Evolutionary conservation across 192 early-diverging fungal genomes (phyloP), one percentile per base, ranked within the genome.

Genomic region (Mortierella antarctica): DNA sequence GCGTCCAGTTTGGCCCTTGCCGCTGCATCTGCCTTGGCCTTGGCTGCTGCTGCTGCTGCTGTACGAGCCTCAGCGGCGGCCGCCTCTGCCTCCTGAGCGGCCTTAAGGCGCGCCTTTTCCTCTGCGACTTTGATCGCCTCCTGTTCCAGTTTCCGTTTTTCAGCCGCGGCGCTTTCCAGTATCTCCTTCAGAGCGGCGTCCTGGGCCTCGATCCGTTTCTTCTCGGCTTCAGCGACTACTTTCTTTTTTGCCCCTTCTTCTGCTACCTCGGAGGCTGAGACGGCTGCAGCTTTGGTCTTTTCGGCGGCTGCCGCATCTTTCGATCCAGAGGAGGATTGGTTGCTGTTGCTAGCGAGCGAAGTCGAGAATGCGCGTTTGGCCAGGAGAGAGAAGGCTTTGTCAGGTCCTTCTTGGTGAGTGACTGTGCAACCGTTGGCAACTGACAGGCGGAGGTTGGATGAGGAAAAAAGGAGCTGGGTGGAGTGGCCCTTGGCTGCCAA

Each of bases 161-260:
- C 77, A 1, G 77, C 77, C 8, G 77, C 77, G 6, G 77, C 77
- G 15, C 45, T 80, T 12, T 80, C 70, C 6, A 80, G 65, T 14
- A 80, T 80, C 18, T 80, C 77, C 47, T 80, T 80, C 42, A 80
- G 46, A 5, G 65, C 69, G 2, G 65, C 65, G 31, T 80, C 77
- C 49, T 72, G 57, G 10, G 77, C 77, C 21, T 64, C 69, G n/a
- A 80, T 9, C 12, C 77, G 58, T 42, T 80, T 65, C 15, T 60
- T 71, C 47, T 80, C 77, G 1, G 48, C 57, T 15, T 67, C 77
- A 20, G 62, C 65, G 0, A 55, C 40, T 12, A 62, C n/a, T 40
- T 61, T 67, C 66, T 48, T 62, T n/a, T 51, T 62, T 0, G 56
- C 51, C 6, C 67, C 73, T 12, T 69, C 73, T 49, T 71, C 76